These are phyloP conservation scores for Acacia acuminata DNA, from an alignment of 306 rosid species.

Conservation along the genomic window DNA sequence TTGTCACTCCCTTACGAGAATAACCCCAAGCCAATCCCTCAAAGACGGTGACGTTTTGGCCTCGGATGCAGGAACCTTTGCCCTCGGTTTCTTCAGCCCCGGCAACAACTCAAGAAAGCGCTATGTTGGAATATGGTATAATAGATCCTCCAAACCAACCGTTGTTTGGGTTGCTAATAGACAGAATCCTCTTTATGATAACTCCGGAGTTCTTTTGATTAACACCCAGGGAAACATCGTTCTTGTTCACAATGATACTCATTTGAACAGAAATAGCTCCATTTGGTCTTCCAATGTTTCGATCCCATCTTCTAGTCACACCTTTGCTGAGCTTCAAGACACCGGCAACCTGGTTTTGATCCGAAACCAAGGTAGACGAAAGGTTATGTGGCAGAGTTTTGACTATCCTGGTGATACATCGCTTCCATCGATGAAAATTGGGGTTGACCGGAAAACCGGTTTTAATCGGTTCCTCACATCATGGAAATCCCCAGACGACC, in stretches of 20 bases:
- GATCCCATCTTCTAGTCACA: not conserved
- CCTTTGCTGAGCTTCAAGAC: conserved; percentile 40
- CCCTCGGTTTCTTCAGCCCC: not conserved
- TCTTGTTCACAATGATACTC: not conserved
- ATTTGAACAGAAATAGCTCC: not conserved
- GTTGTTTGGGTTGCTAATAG: not conserved
- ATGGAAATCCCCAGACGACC: conserved; percentile 22
- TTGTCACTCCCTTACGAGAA: not conserved
- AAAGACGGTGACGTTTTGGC: not conserved
- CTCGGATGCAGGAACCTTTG: not conserved
- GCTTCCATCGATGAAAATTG: conserved; percentile 15
- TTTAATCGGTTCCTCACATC: conserved; percentile 31
- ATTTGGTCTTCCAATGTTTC: conserved; percentile 42
- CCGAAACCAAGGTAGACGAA: not conserved
- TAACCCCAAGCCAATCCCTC: not conserved
- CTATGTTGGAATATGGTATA: not conserved
- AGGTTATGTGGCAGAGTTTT: not conserved
- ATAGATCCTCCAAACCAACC: not conserved
- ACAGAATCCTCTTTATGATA: not conserved
- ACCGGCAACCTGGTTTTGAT: conserved; percentile 40
- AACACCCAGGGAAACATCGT: not conserved
- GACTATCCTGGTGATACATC: conserved; percentile 29
- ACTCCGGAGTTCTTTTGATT: not conserved
- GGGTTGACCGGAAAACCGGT: conserved; percentile 24
- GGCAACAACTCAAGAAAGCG: not conserved